Percentiles rank a stretch among this genome's conserved stretches.
Evolutionary conservation across 1,284 basidiomycete species (phyloP).

Genomic region (Butyriboletus pseudospeciosus): DNA sequence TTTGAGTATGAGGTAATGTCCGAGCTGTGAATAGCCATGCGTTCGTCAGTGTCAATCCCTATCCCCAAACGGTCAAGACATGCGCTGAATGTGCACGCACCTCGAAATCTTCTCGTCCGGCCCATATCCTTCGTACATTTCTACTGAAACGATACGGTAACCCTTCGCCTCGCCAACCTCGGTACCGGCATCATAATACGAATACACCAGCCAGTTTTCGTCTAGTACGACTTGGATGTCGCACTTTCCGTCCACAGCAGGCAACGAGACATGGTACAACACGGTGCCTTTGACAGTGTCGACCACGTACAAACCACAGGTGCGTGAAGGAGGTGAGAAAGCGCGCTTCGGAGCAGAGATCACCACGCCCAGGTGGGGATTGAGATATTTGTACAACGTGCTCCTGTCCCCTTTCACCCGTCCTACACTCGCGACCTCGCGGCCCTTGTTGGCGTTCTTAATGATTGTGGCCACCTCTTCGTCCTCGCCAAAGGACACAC

Average conservation of each 20-base stretch:
- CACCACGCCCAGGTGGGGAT: constrained; percentile 72
- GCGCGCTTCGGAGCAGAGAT: constrained; percentile 42
- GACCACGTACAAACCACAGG: constrained; percentile 69
- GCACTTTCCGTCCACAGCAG: constrained; percentile 46
- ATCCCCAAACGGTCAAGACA: neutral
- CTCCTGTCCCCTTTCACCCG: constrained; percentile 83
- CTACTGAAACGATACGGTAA: constrained; percentile 71
- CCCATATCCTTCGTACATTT: constrained; percentile 76
- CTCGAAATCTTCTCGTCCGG: constrained; percentile 66
- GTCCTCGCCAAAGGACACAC: constrained; percentile 49
- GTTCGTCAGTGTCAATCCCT: neutral
- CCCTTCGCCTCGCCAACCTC: constrained; percentile 56
- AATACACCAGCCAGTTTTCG: constrained; percentile 94
- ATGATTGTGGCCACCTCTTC: constrained; percentile 54
- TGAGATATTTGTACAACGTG: constrained; percentile 93
- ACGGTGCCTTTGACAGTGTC: constrained; percentile 77
- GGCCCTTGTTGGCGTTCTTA: constrained; percentile 38
- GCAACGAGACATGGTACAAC: constrained; percentile 61
- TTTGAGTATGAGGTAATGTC: constrained; percentile 68
- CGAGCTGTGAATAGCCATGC: constrained; percentile 44
- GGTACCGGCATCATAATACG: constrained; percentile 65
- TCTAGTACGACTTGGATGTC: constrained; percentile 66
- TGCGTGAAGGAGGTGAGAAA: neutral
- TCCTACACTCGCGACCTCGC: constrained; percentile 72
- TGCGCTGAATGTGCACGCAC: constrained; percentile 38